Percentiles rank a stretch among this genome's conserved stretches.
phyloP scores from a whole-genome alignment of 305 asterid genomes.

The Solanum aculeatissimum region DNA sequence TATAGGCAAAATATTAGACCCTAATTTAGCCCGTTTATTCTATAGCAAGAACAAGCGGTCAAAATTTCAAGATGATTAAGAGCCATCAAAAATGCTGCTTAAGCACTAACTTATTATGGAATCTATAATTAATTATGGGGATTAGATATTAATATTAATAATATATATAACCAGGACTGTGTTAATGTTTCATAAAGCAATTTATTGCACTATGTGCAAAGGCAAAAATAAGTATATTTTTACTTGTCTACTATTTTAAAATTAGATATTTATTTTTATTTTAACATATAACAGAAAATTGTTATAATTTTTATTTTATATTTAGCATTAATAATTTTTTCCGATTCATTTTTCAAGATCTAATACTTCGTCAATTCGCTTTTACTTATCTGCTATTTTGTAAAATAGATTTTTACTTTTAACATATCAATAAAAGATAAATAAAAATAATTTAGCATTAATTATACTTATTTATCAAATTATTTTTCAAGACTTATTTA shows the following conservation, averaged over 20 bases:
- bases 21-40: background rate
- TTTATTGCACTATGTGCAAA: background rate
- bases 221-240: background rate
- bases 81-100: background rate
- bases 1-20: background rate
- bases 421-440: background rate
- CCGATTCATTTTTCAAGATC: background rate
- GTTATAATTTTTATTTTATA: background rate
- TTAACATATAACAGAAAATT: background rate
- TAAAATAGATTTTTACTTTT: background rate
- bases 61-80: background rate
- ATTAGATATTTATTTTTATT: too few relatives aligned
- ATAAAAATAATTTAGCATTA: background rate
- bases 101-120: background rate
- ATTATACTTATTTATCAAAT: background rate
- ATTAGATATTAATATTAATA: background rate
- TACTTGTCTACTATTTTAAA: background rate
- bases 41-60: background rate
- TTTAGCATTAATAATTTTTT: background rate
- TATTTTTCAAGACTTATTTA: background rate
- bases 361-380: background rate
- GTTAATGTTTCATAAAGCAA: background rate
- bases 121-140: background rate
- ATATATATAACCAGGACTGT: too few relatives aligned
- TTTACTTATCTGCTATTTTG: fast-evolving